Evolutionary conservation across 2,329 filamentous ascomycete species (phyloP).

Genomic region (Aspergillus aculeatinus): DNA sequence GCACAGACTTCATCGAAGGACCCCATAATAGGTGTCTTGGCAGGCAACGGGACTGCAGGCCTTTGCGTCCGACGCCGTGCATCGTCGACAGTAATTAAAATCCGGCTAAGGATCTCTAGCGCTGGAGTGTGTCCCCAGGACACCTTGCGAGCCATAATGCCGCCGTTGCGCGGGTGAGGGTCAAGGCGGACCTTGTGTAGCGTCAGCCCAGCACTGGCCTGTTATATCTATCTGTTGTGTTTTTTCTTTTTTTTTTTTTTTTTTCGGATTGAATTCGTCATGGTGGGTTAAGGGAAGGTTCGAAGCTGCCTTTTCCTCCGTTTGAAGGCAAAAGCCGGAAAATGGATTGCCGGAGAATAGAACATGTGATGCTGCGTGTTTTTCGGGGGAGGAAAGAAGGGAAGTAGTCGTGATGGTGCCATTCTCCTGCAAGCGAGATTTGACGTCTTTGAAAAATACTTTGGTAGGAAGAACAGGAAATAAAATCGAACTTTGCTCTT

Average conservation of each 20-base stretch:
- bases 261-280: not conserved
- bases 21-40: conserved; percentile 14
- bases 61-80: conserved; percentile 14
- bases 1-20: conserved; percentile 18
- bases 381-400: not conserved
- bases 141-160: not conserved
- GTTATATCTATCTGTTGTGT: too few species aligned
- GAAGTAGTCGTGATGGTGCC: not conserved
- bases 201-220: not conserved
- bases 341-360: not conserved
- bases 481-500: not conserved
- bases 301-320: not conserved
- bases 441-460: not conserved
- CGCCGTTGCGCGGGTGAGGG: not conserved
- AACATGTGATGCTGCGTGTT: conserved; percentile 2
- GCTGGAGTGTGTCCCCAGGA: not conserved
- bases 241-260: not conserved
- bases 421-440: not conserved
- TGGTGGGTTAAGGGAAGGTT: not conserved
- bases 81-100: not conserved
- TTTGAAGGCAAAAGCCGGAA: not conserved
- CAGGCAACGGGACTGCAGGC: conserved; percentile 14
- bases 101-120: conserved; percentile 2
- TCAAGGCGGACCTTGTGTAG: conserved; percentile 7
- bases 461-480: not conserved